Evolutionary conservation across 257 asterid genomes (phyloP).

Genomic region (Ajuga chamaepitys): DNA sequence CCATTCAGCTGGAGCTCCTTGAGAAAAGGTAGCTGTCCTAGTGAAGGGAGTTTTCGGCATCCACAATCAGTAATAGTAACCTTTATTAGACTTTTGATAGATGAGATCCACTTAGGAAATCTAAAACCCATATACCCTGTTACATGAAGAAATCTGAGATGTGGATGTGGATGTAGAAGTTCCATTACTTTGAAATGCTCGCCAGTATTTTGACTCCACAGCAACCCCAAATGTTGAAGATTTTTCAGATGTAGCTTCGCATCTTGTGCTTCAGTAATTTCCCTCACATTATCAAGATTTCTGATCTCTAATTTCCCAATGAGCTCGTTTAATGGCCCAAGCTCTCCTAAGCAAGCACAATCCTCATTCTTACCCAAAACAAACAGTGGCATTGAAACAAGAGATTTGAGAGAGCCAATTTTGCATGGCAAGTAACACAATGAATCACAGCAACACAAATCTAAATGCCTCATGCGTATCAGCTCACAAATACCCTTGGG

Average conservation of each 20-base stretch:
- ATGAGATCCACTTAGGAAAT: conserved; percentile 11
- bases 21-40: conserved; percentile 7
- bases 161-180: not conserved
- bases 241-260: not conserved
- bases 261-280: not conserved
- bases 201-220: conserved; percentile 4
- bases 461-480: not conserved
- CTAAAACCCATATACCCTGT: conserved; percentile 3
- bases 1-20: conserved; percentile 15
- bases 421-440: conserved; percentile 1
- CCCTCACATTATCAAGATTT: conserved; percentile 15
- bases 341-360: conserved; percentile 10
- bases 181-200: not conserved
- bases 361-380: conserved; percentile 10
- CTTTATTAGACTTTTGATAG: not conserved
- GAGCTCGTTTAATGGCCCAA: not conserved
- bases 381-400: conserved; percentile 13
- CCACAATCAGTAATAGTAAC: conserved; percentile 11
- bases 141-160: conserved; percentile 2
- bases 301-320: conserved; percentile 12
- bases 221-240: not conserved
- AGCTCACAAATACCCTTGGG: not conserved
- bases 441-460: not conserved
- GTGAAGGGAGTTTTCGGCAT: conserved; percentile 8
- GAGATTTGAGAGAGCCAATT: not conserved